A percentile compares a stretch with the other conserved stretches of the same genome.
Evolutionary conservation across 805 yeast species (phyloP).

Genomic region (Saturnispora quitensis): DNA sequence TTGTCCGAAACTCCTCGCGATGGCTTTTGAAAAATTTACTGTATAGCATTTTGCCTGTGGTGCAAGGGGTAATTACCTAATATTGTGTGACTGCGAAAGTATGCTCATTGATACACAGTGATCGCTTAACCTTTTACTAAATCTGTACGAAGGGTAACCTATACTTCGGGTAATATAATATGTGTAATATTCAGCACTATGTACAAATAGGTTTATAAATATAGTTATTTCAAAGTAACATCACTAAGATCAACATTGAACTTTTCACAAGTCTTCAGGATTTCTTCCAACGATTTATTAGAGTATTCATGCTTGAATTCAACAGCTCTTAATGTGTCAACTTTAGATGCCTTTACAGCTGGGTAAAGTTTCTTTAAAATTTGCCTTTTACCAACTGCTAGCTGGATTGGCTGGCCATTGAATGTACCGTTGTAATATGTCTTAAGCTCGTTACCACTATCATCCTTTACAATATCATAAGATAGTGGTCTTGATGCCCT

Average conservation of each 20-base stretch:
- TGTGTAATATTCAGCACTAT: neutral
- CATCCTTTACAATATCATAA: constrained; percentile 24
- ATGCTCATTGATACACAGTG: neutral
- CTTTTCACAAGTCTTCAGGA: constrained; percentile 40
- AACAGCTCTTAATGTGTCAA: constrained; percentile 36
- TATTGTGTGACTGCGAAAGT: constrained; percentile 1
- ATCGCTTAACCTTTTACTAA: neutral
- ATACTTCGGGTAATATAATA: neutral
- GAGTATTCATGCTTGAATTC: constrained; percentile 39
- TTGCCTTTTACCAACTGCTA: constrained; percentile 58
- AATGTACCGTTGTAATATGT: constrained; percentile 42
- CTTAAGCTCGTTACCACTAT: constrained; percentile 26
- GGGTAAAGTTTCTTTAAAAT: constrained; percentile 48
- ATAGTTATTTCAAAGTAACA: constrained; percentile 6
- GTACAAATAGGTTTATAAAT: neutral
- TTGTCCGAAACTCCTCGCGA: neutral
- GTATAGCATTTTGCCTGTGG: neutral
- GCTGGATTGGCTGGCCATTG: constrained; percentile 35
- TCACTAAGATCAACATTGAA: constrained; percentile 32
- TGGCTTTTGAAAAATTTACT: neutral
- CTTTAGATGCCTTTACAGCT: constrained; percentile 34
- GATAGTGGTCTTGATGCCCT: constrained; percentile 31
- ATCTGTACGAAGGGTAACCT: neutral
- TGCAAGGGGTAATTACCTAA: constrained; percentile 1
- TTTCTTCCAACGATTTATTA: constrained; percentile 36